These are phyloP conservation scores for Penicillium bialowiezense DNA, from an alignment of 495 filamentous ascomycete genomes.

Conservation along the genomic window DNA sequence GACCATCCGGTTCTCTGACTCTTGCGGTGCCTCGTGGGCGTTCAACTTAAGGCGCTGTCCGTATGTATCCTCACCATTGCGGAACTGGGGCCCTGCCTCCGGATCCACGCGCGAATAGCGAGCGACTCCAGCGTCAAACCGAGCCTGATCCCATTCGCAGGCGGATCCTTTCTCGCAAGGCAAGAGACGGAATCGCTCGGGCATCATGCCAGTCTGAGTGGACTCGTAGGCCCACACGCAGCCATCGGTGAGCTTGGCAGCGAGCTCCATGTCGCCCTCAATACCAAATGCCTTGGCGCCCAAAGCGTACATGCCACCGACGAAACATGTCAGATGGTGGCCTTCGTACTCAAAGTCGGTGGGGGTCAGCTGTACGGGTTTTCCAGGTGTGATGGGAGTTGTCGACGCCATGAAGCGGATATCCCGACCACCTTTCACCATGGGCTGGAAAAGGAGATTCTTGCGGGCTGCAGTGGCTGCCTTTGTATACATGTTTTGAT, in stretches of 20 bases:
- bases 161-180: conserved; percentile 62
- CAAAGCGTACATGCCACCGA: conserved; percentile 90
- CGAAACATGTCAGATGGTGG: conserved; percentile 83
- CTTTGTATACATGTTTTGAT: conserved; percentile 75
- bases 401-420: conserved; percentile 71
- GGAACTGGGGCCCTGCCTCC: conserved; percentile 29
- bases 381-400: conserved; percentile 32
- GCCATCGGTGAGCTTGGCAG: conserved; percentile 79
- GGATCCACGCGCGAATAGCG: conserved; percentile 43
- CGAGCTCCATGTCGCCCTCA: conserved; percentile 78
- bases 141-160: conserved; percentile 76
- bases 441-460: conserved; percentile 79
- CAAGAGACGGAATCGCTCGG: conserved; percentile 65
- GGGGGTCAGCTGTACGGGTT: conserved; percentile 11
- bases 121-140: conserved; percentile 47
- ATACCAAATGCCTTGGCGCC: conserved; percentile 82
- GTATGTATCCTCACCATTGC: conserved; percentile 23
- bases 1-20: conserved; percentile 4
- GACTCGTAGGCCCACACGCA: conserved; percentile 92
- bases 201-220: conserved; percentile 85
- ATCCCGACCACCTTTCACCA: conserved; percentile 69
- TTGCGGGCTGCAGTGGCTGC: conserved; percentile 68
- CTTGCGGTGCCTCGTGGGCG: conserved; percentile 4
- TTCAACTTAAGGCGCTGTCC: conserved; percentile 25
- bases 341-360: conserved; percentile 53